Percentiles rank a stretch among this genome's conserved stretches.
phyloP scores from a whole-genome alignment of 306 rosid species.

The Astragalus membranaceus region DNA sequence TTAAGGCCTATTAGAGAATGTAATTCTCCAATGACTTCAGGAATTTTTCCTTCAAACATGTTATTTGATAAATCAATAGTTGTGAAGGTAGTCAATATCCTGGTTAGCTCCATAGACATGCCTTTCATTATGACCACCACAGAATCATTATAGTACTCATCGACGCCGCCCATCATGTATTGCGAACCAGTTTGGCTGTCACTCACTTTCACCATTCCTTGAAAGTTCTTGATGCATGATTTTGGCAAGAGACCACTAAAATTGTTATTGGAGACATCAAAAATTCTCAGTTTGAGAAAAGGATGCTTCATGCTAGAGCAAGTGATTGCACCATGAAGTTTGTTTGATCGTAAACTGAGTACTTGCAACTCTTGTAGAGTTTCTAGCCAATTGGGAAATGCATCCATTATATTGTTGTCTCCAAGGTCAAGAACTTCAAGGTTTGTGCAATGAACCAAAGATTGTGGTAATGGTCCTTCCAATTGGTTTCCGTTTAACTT shows the following conservation, averaged over 20 bases:
- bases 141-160: background rate
- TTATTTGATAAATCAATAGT: too few species aligned
- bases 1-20: slow-evolving; percentile 22
- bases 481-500: too few species aligned
- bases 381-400: slow-evolving; percentile 31
- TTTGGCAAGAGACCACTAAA: slow-evolving; percentile 29
- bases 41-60: slow-evolving; percentile 17
- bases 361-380: too few species aligned
- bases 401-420: slow-evolving; percentile 18
- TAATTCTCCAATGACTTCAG: slow-evolving; percentile 12
- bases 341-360: too few species aligned
- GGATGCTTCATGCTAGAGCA: too few species aligned
- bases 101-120: fast-evolving
- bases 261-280: too few species aligned
- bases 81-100: background rate
- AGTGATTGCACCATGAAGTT: too few species aligned
- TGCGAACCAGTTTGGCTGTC: background rate
- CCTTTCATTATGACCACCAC: slow-evolving; percentile 16
- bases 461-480: slow-evolving; percentile 17
- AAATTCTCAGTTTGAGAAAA: too few species aligned
- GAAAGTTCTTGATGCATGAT: slow-evolving; percentile 20
- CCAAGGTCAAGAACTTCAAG: slow-evolving; percentile 36
- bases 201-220: slow-evolving; percentile 18
- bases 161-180: background rate
- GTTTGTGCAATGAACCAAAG: background rate